A percentile compares a stretch with the other conserved stretches of the same genome.
phyloP scores from a whole-genome alignment of 2,329 filamentous ascomycete genomes.

The Alternaria triticina region DNA sequence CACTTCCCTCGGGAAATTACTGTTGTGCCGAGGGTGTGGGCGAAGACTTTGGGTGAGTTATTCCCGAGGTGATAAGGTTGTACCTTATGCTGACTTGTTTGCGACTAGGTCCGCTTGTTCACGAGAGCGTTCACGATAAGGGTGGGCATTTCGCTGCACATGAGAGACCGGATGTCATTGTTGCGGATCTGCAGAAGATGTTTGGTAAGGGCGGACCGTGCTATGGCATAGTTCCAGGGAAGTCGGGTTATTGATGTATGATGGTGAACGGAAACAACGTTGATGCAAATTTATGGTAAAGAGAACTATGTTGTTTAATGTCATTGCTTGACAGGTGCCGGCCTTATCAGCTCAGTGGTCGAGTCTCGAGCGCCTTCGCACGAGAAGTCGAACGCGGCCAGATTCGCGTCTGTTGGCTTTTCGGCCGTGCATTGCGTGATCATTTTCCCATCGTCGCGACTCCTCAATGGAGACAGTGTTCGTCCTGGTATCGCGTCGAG shows the following conservation, averaged over 20 bases:
- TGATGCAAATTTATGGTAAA: not conserved
- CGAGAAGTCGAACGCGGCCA: not conserved
- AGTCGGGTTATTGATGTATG: constrained; percentile 29
- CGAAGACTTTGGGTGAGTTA: constrained; percentile 60
- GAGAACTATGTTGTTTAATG: no score
- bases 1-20: constrained; percentile 66
- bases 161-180: constrained; percentile 62
- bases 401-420: not conserved
- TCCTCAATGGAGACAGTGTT: not conserved
- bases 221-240: constrained; percentile 43
- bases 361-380: not conserved
- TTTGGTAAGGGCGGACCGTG: constrained; percentile 57
- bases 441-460: not conserved
- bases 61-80: not conserved
- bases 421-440: not conserved
- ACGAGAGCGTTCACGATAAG: constrained; percentile 57
- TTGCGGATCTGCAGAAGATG: constrained; percentile 63
- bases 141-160: constrained; percentile 69
- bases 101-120: constrained; percentile 58
- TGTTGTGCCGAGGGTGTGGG: constrained; percentile 63
- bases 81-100: constrained; percentile 6
- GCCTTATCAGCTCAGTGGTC: not conserved
- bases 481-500: not conserved
- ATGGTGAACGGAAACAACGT: not conserved
- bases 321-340: not conserved